Conservation (phyloP, 2,329 filamentous ascomycete genomes). For the Nothomitra cinnamomea region DNA sequence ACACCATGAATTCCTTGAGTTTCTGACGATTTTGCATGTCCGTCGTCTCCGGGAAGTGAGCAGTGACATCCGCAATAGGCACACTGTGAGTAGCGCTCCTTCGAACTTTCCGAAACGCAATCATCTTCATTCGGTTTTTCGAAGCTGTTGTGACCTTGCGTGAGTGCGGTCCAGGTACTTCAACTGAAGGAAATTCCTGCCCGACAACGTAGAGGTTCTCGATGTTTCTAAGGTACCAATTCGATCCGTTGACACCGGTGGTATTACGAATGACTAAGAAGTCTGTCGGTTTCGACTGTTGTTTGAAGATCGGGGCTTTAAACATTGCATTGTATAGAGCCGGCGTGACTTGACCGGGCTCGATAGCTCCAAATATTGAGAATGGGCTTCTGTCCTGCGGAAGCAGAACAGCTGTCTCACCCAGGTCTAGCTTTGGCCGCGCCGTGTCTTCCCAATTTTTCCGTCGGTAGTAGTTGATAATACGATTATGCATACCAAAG, state of each 20-base stretch:
- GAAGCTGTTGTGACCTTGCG: conserved; percentile 92
- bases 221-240: conserved; percentile 73
- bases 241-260: conserved; percentile 59
- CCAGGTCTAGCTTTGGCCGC: conserved; percentile 65
- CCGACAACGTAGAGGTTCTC: conserved; percentile 85
- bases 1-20: conserved; percentile 88
- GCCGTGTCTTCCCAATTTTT: conserved; percentile 62
- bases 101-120: conserved; percentile 75
- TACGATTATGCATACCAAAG: conserved; percentile 89
- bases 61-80: conserved; percentile 70
- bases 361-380: conserved; percentile 83
- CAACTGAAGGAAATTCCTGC: conserved; percentile 79
- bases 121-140: conserved; percentile 93
- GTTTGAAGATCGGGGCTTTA: conserved; percentile 81
- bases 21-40: conserved; percentile 94
- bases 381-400: conserved; percentile 95
- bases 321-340: conserved; percentile 94
- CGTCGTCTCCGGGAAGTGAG: conserved; percentile 80
- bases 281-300: conserved; percentile 59
- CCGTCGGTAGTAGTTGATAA: conserved; percentile 92
- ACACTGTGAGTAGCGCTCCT: conserved; percentile 54
- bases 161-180: conserved; percentile 85
- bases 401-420: conserved; percentile 73
- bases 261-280: conserved; percentile 74
- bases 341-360: conserved; percentile 75